These are phyloP conservation scores for Neurospora pannonica DNA, from an alignment of 495 filamentous ascomycete genomes.

Conservation along the genomic window DNA sequence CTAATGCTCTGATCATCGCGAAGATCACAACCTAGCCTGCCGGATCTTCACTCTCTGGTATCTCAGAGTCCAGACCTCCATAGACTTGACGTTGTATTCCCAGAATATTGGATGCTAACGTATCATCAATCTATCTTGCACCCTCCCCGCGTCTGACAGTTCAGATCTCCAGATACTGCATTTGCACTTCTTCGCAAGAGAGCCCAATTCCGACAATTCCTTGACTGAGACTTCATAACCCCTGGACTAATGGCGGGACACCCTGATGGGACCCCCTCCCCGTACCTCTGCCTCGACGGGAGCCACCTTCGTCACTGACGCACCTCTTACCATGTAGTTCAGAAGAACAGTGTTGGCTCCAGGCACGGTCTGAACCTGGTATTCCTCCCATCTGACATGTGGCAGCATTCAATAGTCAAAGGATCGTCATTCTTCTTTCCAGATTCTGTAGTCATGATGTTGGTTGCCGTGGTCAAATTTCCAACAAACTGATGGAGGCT, in stretches of 20 bases:
- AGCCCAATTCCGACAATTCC: not conserved
- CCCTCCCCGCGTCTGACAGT: not conserved
- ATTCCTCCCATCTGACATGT: not conserved
- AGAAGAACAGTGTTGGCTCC: not conserved
- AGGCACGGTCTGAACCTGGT: not conserved
- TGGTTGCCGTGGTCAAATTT: not conserved
- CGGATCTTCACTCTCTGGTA: not conserved
- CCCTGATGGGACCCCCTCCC: not conserved
- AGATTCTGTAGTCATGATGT: not conserved
- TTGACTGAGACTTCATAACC: not conserved
- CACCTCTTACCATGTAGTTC: not conserved
- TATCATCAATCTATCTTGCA: not conserved
- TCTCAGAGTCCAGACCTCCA: not conserved
- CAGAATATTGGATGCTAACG: not conserved
- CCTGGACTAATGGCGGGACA: not conserved
- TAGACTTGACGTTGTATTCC: not conserved
- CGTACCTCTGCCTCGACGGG: not conserved
- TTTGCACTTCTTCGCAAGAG: not conserved
- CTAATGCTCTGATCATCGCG: not conserved
- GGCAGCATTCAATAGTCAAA: not conserved
- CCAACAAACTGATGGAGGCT: not conserved
- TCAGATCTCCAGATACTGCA: not conserved
- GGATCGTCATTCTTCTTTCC: not conserved
- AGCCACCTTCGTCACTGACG: not conserved
- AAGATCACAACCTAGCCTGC: not conserved